Evolutionary conservation across 1,139 yeast genomes (phyloP).

Genomic region (Chernovozyma aurita): DNA sequence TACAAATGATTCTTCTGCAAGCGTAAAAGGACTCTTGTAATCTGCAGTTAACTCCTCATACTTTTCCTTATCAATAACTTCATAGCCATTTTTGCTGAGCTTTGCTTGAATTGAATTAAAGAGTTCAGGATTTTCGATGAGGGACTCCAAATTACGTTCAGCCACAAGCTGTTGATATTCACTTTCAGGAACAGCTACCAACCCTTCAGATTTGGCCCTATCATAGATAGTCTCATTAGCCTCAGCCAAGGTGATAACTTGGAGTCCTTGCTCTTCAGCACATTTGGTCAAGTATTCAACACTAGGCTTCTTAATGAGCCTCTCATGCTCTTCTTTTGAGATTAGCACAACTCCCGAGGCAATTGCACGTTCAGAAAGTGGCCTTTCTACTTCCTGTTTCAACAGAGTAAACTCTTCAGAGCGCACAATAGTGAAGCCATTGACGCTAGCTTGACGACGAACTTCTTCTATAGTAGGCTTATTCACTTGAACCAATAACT

Average conservation of each 20-base stretch:
- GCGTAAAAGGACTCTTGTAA: constrained; percentile 16
- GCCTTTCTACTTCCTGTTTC: constrained; percentile 13
- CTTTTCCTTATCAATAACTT: constrained; percentile 7
- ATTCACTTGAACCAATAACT: constrained; percentile 29
- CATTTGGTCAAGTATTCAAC: constrained; percentile 12
- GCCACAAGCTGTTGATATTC: constrained; percentile 2
- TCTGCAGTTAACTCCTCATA: constrained; percentile 2
- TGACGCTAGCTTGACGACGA: constrained; percentile 20
- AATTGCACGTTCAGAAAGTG: constrained; percentile 18
- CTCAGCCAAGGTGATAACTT: constrained; percentile 18
- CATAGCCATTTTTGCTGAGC: constrained; percentile 7
- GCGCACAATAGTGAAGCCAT: constrained; percentile 27
- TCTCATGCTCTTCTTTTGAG: constrained; percentile 26
- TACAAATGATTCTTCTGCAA: constrained; percentile 33
- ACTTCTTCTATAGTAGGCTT: constrained; percentile 35
- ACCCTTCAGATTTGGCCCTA: constrained; percentile 9
- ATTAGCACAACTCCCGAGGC: constrained; percentile 33
- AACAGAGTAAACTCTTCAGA: constrained; percentile 20
- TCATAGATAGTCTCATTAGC: constrained; percentile 8
- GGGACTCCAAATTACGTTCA: constrained; percentile 1
- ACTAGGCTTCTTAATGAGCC: constrained; percentile 8
- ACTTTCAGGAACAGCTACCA: constrained; percentile 8
- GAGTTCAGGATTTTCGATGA: constrained; percentile 1
- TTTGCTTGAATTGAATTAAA: constrained; percentile 2
- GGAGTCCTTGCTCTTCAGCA: constrained; percentile 24